Conservation (phyloP, 805 yeast genomes). For the Suhomyces pyralidae region DNA sequence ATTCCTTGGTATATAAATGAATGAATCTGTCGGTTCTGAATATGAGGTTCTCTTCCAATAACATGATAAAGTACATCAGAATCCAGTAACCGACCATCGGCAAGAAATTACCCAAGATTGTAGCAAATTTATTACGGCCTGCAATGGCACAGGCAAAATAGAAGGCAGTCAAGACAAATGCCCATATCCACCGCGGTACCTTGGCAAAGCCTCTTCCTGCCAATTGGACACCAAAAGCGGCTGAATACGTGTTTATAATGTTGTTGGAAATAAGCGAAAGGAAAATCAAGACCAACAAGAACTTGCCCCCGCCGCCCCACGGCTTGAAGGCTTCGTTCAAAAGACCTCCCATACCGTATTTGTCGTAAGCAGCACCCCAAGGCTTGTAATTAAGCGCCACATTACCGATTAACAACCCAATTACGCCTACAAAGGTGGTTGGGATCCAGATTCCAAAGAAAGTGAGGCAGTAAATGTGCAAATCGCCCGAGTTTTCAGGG, state of each 20-base stretch:
- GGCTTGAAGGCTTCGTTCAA: conserved; percentile 29
- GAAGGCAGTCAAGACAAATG: conserved; percentile 28
- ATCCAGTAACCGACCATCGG: conserved; percentile 45
- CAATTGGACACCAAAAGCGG: conserved; percentile 33
- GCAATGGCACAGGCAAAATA: conserved; percentile 31
- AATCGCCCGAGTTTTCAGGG: conserved; percentile 65
- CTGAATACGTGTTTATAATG: conserved; percentile 36
- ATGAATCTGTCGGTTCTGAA: conserved; percentile 36
- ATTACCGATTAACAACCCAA: conserved; percentile 28
- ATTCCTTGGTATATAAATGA: conserved; percentile 32
- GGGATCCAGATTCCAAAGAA: conserved; percentile 59
- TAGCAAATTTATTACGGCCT: conserved; percentile 31
- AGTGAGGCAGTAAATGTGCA: conserved; percentile 56
- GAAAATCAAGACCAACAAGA: conserved; percentile 29
- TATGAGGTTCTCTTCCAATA: conserved; percentile 34
- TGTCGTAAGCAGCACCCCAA: conserved; percentile 29
- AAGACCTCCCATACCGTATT: conserved; percentile 33
- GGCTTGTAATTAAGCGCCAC: conserved; percentile 32
- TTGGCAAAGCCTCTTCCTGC: conserved; percentile 24
- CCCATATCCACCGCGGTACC: conserved; percentile 40
- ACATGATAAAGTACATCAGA: conserved; percentile 33
- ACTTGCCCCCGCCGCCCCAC: conserved; percentile 37
- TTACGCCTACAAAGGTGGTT: conserved; percentile 32
- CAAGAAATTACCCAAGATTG: conserved; percentile 35
- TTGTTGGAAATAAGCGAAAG: conserved; percentile 35